Evolutionary conservation across 108 stramenopile species (phyloP).

Genomic region (Pseudonitzschia multiseries): DNA sequence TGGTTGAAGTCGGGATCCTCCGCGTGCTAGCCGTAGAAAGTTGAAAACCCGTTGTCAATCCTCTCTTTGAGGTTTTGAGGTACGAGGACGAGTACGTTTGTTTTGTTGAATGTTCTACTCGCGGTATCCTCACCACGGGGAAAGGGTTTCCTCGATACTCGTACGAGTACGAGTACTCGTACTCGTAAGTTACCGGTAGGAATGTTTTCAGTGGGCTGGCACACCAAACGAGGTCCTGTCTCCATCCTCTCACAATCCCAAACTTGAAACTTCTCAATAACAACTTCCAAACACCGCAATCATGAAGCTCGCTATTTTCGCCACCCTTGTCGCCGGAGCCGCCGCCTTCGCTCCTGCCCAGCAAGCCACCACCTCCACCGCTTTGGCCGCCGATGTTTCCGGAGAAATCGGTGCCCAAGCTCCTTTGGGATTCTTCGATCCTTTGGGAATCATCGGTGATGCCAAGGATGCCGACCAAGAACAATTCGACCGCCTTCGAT

Average conservation of each 20-base stretch:
- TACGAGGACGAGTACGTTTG: too few relatives aligned
- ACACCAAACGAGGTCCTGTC: background rate
- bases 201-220: background rate
- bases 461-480: slow-evolving; percentile 47
- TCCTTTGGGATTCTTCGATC: slow-evolving; percentile 64
- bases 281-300: slow-evolving; percentile 4
- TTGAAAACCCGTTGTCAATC: too few relatives aligned
- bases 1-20: slow-evolving; percentile 9
- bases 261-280: background rate
- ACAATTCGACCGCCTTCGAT: slow-evolving; percentile 73
- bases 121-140: background rate
- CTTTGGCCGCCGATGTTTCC: slow-evolving; percentile 56
- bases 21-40: background rate
- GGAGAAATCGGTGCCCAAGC: slow-evolving; percentile 54
- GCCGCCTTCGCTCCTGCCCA: slow-evolving; percentile 66
- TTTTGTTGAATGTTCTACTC: background rate
- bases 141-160: too few relatives aligned
- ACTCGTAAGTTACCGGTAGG: too few relatives aligned
- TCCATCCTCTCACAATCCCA: background rate
- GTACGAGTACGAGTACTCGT: too few relatives aligned
- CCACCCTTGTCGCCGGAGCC: slow-evolving; percentile 59
- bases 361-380: slow-evolving; percentile 29
- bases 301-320: slow-evolving; percentile 58
- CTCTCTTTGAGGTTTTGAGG: background rate
- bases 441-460: slow-evolving; percentile 36